Conservation (phyloP, 2,329 filamentous ascomycete genomes). For the Celoporthe dispersa region DNA sequence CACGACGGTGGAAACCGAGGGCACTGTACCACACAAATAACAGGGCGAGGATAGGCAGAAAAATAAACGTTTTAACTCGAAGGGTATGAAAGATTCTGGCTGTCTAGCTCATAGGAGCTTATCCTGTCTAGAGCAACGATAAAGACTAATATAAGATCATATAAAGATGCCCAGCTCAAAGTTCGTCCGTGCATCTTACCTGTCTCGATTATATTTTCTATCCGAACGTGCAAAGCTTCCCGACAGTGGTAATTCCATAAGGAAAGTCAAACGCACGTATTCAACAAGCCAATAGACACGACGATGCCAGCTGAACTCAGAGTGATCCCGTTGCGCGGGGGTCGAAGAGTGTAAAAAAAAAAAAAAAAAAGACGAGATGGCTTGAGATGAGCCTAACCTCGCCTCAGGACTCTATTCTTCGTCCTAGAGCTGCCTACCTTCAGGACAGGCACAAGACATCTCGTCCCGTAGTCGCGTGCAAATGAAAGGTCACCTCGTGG, state of each 20-base stretch:
- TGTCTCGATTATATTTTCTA: no score
- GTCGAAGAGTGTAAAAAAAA: no score
- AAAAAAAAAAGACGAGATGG: neutral
- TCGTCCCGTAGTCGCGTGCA: neutral
- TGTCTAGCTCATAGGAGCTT: neutral
- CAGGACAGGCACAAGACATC: neutral
- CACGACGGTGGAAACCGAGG: neutral
- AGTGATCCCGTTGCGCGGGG: neutral
- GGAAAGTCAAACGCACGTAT: neutral
- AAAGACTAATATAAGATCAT: neutral
- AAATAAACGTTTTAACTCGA: neutral
- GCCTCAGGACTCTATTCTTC: neutral
- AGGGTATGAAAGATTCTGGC: neutral
- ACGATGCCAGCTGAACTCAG: neutral
- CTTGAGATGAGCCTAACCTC: neutral
- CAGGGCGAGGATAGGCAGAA: neutral
- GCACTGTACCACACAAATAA: neutral
- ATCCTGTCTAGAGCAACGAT: neutral
- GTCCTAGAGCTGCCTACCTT: neutral
- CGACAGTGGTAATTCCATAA: neutral
- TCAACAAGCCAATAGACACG: neutral
- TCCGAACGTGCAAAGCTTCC: neutral
- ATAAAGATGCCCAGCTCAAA: neutral
- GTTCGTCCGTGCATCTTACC: neutral
- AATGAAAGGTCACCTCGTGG: neutral